Evolutionary conservation across 768 basidiomycete species (phyloP).

Genomic region (Tricholoma matsutake): DNA sequence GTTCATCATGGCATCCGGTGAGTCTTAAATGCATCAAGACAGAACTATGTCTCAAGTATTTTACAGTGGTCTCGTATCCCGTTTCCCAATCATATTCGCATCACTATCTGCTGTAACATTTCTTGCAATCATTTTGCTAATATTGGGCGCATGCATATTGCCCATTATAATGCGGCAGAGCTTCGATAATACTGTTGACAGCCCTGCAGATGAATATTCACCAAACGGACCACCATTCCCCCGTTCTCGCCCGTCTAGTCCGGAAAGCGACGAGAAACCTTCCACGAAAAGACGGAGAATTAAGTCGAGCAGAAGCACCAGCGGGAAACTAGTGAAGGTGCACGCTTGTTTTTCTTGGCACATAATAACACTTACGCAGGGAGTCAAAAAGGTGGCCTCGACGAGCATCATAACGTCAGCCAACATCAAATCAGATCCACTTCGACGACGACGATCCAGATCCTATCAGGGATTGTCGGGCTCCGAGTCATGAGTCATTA

Average conservation of each 20-base stretch:
- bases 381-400: conserved; percentile 29
- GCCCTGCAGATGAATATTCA: conserved; percentile 4
- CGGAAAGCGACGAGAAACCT: conserved; percentile 18
- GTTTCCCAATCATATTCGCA: conserved; percentile 61
- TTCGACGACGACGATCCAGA: conserved; percentile 48
- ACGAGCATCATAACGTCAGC: conserved; percentile 29
- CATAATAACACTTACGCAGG: conserved; percentile 8
- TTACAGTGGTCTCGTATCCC: conserved; percentile 62
- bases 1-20: conserved; percentile 71
- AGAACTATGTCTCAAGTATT: conserved; percentile 1
- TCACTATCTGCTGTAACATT: conserved; percentile 44
- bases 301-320: conserved; percentile 21
- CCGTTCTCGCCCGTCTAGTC: conserved; percentile 12
- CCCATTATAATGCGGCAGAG: conserved; percentile 36
- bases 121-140: conserved; percentile 42
- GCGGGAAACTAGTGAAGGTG: conserved; percentile 19
- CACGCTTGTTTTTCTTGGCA: not conserved
- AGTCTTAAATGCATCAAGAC: conserved; percentile 15
- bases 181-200: conserved; percentile 7
- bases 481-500: conserved; percentile 22
- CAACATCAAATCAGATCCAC: conserved; percentile 25
- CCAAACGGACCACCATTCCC: not conserved
- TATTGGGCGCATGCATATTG: conserved; percentile 50
- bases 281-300: conserved; percentile 21
- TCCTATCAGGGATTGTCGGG: conserved; percentile 29